A percentile compares a stretch with the other conserved stretches of the same genome.
Conservation (phyloP, 2,329 filamentous ascomycete genomes). For the Sclerotinia borealis region DNA sequence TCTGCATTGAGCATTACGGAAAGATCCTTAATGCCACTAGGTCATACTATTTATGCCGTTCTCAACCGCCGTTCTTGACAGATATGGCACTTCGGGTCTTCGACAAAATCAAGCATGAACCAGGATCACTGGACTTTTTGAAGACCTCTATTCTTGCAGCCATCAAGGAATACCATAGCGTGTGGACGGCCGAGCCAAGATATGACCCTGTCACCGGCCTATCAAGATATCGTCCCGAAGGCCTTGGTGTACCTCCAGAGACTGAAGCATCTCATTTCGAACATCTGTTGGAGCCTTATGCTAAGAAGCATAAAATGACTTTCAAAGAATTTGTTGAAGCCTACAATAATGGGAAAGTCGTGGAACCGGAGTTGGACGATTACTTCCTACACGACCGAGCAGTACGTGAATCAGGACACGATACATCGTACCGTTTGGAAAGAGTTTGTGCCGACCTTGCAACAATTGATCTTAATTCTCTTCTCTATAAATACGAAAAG, state of each 20-base stretch:
- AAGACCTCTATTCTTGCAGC: conserved; percentile 75
- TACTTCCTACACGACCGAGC: conserved; percentile 96
- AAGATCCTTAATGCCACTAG: conserved; percentile 97
- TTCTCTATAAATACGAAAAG: conserved; percentile 94
- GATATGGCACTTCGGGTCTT: conserved; percentile 95
- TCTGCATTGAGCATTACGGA: conserved; percentile 96
- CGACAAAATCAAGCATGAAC: conserved; percentile 70
- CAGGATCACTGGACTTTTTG: conserved; percentile 75
- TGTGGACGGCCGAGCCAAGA: conserved; percentile 37
- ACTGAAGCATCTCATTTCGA: conserved; percentile 50
- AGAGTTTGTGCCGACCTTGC: conserved; percentile 81
- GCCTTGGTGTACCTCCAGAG: conserved; percentile 49
- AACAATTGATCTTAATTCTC: conserved; percentile 89
- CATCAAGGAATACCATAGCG: conserved; percentile 63
- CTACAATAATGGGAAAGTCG: conserved; percentile 73
- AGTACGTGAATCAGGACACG: conserved; percentile 92
- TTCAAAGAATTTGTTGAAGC: conserved; percentile 81
- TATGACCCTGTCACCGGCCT: conserved; percentile 44
- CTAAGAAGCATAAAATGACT: conserved; percentile 61
- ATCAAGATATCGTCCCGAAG: conserved; percentile 46
- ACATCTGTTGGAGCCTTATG: conserved; percentile 35
- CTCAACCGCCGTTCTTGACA: conserved; percentile 93
- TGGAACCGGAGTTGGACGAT: conserved; percentile 83
- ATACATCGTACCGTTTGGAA: conserved; percentile 91
- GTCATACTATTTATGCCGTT: conserved; percentile 90